These are phyloP conservation scores for Neurospora sp. DNA, from an alignment of 495 filamentous ascomycete genomes.

Conservation along the genomic window DNA sequence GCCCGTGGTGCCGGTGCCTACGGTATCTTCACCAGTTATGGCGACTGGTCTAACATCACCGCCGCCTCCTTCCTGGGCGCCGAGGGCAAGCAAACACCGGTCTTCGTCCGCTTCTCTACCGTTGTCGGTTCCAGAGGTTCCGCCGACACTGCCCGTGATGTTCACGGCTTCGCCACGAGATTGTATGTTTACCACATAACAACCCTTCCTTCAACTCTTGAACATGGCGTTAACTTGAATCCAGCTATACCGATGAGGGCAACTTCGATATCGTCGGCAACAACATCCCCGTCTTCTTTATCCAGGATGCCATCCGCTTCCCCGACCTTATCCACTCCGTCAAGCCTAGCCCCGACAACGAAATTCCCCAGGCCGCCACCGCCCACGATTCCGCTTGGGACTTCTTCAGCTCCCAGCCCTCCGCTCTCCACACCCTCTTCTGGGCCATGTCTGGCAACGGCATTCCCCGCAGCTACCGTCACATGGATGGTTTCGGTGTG, in stretches of 20 bases:
- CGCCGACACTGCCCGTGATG: conserved; percentile 61
- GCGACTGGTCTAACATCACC: conserved; percentile 67
- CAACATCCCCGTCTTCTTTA: conserved; percentile 67
- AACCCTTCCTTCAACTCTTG: background rate
- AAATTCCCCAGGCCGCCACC: conserved; percentile 62
- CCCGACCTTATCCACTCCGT: conserved; percentile 66
- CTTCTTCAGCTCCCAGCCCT: conserved; percentile 64
- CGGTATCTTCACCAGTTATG: conserved; percentile 73
- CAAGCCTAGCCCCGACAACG: conserved; percentile 57
- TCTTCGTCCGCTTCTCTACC: conserved; percentile 67
- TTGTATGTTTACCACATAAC: conserved; percentile 32
- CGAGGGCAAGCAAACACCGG: conserved; percentile 57
- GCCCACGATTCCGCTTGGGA: conserved; percentile 71
- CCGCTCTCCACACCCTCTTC: conserved; percentile 54
- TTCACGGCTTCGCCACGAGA: conserved; percentile 64
- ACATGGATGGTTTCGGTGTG: conserved; percentile 64
- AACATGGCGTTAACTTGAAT: background rate
- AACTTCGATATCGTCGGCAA: conserved; percentile 75
- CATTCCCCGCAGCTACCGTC: conserved; percentile 60
- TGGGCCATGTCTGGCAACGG: conserved; percentile 64
- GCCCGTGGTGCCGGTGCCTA: conserved; percentile 51
- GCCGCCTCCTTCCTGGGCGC: conserved; percentile 59
- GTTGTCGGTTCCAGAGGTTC: conserved; percentile 63
- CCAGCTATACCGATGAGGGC: conserved; percentile 60
- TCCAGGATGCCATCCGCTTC: conserved; percentile 65